These are phyloP conservation scores for Hyparrhenia diplandra DNA, from an alignment of 176 grass and related monocot genomes.

Conservation along the genomic window DNA sequence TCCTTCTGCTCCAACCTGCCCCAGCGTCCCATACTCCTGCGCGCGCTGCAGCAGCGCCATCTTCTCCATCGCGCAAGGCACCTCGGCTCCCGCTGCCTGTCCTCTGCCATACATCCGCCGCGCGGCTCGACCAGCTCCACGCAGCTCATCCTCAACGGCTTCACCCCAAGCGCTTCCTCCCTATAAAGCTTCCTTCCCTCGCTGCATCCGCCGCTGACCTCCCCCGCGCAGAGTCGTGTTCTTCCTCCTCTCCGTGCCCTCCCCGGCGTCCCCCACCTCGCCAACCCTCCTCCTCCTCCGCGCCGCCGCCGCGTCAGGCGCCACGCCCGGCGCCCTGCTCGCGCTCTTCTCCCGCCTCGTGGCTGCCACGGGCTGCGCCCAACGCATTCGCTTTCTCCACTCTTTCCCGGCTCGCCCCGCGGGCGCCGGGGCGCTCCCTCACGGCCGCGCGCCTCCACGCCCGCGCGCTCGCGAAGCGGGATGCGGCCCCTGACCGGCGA, in stretches of 20 bases:
- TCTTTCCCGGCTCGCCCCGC: conserved; percentile 39
- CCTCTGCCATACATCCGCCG: conserved; percentile 15
- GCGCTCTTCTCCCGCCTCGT: conserved; percentile 40
- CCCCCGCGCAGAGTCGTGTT: conserved; percentile 39
- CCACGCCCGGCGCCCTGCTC: not conserved
- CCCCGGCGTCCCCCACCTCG: conserved; percentile 31
- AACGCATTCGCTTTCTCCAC: conserved; percentile 67
- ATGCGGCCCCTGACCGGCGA: not conserved
- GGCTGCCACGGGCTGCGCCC: conserved; percentile 22
- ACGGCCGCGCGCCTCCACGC: conserved; percentile 43
- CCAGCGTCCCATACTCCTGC: conserved; percentile 42
- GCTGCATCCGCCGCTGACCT: conserved; percentile 36
- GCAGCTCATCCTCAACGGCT: conserved; percentile 63
- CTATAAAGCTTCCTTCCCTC: conserved; percentile 57
- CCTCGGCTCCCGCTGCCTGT: not conserved
- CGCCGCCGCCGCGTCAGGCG: conserved; percentile 8
- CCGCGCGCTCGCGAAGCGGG: conserved; percentile 15
- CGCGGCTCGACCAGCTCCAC: conserved; percentile 51
- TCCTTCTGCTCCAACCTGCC: conserved; percentile 5
- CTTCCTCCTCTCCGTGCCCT: conserved; percentile 19
- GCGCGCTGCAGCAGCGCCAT: conserved; percentile 64
- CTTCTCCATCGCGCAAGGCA: conserved; percentile 55
- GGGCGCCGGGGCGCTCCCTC: not conserved
- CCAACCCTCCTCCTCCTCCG: conserved; percentile 67
- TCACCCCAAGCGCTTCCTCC: conserved; percentile 61